Evolutionary conservation across 2,329 filamentous ascomycete genomes (phyloP), one percentile per base, ranked within the genome.

Genomic region (Fonsecaea pedrosoi): DNA sequence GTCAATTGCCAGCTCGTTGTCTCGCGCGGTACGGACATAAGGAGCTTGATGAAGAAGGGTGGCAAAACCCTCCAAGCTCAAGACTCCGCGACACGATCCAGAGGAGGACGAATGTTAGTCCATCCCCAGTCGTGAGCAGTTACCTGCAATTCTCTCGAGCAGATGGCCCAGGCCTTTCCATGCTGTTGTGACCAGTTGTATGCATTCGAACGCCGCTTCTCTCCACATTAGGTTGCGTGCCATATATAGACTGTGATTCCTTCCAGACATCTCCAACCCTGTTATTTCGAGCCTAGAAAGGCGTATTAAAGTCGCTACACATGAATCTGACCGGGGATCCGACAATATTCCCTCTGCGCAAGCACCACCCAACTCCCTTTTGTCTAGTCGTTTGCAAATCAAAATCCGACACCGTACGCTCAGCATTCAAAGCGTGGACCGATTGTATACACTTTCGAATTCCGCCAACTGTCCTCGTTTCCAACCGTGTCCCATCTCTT

Each of bases 371-470:
- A 55, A 55, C 32, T 12, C 35, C 54, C 54, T 34, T 35, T 35
- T 21, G 30, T 55, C 54, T 55, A 55, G 54, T 55, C 45, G 25
- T 55, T 55, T 35, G 32, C 54, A 55, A 37, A 55, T 38, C 54
- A 38, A 15, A 55, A 55, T 38, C 54, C 54, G 15, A 55, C 32
- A 37, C 30, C 54, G 45, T 55, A 55, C 18, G 54, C 54, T n/a
- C 54, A 38, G 30, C 35, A 35, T 55, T 21, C 54, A 35, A 55
- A 50, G 45, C 45, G 45, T 55, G 35, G 32, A 55, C 54, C 30
- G 32, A 35, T 38, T 38, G 32, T 34, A 55, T 34, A 38, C 54
- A 55, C 54, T 10, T 55, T 38, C 54, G 54, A 55, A 18, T 21
- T 37, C 6, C 54, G 30, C 54, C 30, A 10, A 18, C 30, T 55